These are phyloP conservation scores for Hansenula anomala DNA, from an alignment of 1,139 yeast genomes.

Conservation along the genomic window DNA sequence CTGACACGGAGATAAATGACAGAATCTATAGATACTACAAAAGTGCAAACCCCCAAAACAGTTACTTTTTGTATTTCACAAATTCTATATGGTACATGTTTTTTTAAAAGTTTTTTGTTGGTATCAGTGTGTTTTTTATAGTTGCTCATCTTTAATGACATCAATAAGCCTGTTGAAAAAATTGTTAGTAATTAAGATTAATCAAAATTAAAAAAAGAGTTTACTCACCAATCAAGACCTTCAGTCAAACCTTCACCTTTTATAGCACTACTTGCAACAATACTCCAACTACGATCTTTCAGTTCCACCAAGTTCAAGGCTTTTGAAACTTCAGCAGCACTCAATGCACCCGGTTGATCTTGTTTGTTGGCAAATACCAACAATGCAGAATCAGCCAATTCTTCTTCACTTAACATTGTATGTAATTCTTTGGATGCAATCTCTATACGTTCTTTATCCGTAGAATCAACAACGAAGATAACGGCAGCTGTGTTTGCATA, in stretches of 20 bases:
- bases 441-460: slow-evolving; percentile 90
- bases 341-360: slow-evolving; percentile 93
- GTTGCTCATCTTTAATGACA: slow-evolving; percentile 88
- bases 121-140: too few species aligned
- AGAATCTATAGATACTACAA: too few species aligned
- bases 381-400: slow-evolving; percentile 81
- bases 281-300: slow-evolving; percentile 97
- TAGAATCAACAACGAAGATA: slow-evolving; percentile 94
- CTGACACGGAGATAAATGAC: too few species aligned
- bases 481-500: slow-evolving; percentile 95
- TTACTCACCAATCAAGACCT: slow-evolving; percentile 81
- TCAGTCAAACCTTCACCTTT: slow-evolving; percentile 95
- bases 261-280: slow-evolving; percentile 93
- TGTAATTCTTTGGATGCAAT: slow-evolving; percentile 86
- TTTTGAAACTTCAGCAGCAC: slow-evolving; percentile 91
- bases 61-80: too few species aligned
- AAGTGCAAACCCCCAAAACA: too few species aligned
- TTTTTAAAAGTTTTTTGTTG: too few species aligned
- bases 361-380: slow-evolving; percentile 96
- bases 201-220: too few species aligned
- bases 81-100: not conserved
- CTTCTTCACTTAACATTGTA: slow-evolving; percentile 90
- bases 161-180: slow-evolving; percentile 77
- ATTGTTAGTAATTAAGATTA: too few species aligned
- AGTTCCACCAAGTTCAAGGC: slow-evolving; percentile 81